phyloP scores from a whole-genome alignment of 768 basidiomycete species.

The Polyporus arcularius region DNA sequence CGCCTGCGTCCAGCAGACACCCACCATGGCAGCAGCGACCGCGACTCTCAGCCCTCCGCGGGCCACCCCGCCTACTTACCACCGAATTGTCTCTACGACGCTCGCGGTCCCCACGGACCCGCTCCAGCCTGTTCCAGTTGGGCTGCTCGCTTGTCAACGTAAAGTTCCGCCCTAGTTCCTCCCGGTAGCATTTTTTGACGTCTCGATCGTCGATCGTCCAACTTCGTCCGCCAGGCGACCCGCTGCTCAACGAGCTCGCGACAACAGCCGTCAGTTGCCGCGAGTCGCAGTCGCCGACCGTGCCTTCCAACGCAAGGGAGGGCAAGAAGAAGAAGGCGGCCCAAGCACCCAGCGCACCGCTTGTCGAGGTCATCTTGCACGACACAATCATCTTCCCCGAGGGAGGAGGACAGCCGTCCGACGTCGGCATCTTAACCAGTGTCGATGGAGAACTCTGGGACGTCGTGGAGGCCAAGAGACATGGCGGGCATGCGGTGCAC shows the following conservation, averaged over 20 bases:
- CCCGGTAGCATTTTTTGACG: constrained; percentile 5
- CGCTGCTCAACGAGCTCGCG: constrained; percentile 58
- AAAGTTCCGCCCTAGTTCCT: constrained; percentile 21
- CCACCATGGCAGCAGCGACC: constrained; percentile 40
- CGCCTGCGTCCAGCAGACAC: not conserved
- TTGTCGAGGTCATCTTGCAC: constrained; percentile 68
- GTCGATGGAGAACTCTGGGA: constrained; percentile 50
- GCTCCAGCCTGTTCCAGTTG: constrained; percentile 62
- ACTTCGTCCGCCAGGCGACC: constrained; percentile 53
- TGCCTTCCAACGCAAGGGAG: constrained; percentile 33
- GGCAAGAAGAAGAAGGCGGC: constrained; percentile 58
- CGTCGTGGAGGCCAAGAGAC: constrained; percentile 66
- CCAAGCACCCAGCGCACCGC: constrained; percentile 45
- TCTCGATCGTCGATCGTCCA: constrained; percentile 1
- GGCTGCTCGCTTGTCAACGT: constrained; percentile 81
- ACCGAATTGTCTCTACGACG: constrained; percentile 61
- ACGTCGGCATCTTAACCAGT: constrained; percentile 58
- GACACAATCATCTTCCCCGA: constrained; percentile 84
- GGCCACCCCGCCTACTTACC: constrained; percentile 58
- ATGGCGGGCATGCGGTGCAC: constrained; percentile 76
- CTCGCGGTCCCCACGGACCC: constrained; percentile 55
- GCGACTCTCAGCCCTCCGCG: constrained; percentile 33
- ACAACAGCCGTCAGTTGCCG: constrained; percentile 57
- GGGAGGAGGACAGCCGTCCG: constrained; percentile 81
- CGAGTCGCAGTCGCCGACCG: constrained; percentile 45